A percentile compares a stretch with the other conserved stretches of the same genome.
phyloP scores from a whole-genome alignment of 345 rosid genomes.

The Salix exigua region DNA sequence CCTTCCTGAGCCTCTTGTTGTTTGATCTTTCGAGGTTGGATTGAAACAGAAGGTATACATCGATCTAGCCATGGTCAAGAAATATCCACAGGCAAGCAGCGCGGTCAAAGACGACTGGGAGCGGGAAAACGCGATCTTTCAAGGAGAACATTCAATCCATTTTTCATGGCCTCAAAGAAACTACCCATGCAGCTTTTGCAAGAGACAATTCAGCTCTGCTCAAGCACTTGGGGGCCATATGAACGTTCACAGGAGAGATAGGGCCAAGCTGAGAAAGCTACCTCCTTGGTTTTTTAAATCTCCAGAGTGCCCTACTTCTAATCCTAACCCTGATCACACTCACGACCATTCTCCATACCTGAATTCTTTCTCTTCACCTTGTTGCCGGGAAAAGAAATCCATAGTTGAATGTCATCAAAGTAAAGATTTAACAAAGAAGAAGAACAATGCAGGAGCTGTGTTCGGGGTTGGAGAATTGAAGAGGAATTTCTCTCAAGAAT shows the following conservation, averaged over 20 bases:
- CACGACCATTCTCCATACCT: slow-evolving; percentile 7
- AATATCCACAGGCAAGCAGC: background rate
- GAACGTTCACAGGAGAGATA: slow-evolving; percentile 18
- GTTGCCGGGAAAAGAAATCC: slow-evolving; percentile 19
- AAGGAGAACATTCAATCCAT: slow-evolving; percentile 17
- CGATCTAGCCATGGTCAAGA: background rate
- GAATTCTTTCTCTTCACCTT: slow-evolving; percentile 22
- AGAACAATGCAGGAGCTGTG: slow-evolving; percentile 17
- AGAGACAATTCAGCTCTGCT: slow-evolving; percentile 56
- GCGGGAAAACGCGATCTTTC: background rate
- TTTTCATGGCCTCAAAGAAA: slow-evolving; percentile 49
- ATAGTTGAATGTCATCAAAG: slow-evolving; percentile 1
- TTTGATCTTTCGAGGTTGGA: background rate
- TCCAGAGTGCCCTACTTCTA: background rate
- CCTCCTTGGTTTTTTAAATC: background rate
- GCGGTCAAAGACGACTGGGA: background rate
- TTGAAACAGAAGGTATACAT: background rate
- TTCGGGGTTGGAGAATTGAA: slow-evolving; percentile 28
- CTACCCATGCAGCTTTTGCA: slow-evolving; percentile 55
- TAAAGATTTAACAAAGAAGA: slow-evolving; percentile 30
- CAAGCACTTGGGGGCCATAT: slow-evolving; percentile 80
- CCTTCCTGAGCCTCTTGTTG: slow-evolving; percentile 1
- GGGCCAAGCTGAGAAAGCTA: background rate
- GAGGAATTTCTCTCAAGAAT: slow-evolving; percentile 10
- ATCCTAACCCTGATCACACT: slow-evolving; percentile 14